A percentile compares a stretch with the other conserved stretches of the same genome.
These are phyloP conservation scores for Mentha longifolia DNA, from an alignment of 257 asterid species.

Conservation along the genomic window DNA sequence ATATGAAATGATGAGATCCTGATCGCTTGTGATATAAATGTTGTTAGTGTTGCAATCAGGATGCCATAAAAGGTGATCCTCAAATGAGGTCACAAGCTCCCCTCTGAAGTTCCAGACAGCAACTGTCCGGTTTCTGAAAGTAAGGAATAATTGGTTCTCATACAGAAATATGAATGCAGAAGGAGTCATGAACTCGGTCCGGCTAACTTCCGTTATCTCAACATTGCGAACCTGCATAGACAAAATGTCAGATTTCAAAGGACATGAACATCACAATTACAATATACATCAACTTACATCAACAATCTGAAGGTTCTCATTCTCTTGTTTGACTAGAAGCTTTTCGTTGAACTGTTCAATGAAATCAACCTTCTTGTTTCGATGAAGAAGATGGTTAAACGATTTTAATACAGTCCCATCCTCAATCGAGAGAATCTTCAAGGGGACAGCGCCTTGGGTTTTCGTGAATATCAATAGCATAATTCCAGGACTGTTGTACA, in stretches of 20 bases:
- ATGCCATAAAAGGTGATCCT: slow-evolving; percentile 98
- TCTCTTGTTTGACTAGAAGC: slow-evolving; percentile 98
- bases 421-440: slow-evolving; percentile 91
- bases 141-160: slow-evolving; percentile 93
- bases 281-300: slow-evolving; percentile 60
- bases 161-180: slow-evolving; percentile 97
- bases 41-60: slow-evolving; percentile 99
- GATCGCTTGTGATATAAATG: slow-evolving; percentile 97
- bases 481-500: slow-evolving; percentile 85
- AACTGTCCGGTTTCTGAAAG: slow-evolving; percentile 92
- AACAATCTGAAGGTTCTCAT: slow-evolving; percentile 96
- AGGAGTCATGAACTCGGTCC: slow-evolving; percentile 97
- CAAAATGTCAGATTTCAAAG: slow-evolving; percentile 34
- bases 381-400: slow-evolving; percentile 87
- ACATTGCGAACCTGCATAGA: slow-evolving; percentile 80
- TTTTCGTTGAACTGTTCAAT: slow-evolving; percentile 96
- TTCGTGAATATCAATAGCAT: slow-evolving; percentile 83
- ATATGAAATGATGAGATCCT: slow-evolving; percentile 97
- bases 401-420: slow-evolving; percentile 96
- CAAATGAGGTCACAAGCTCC: slow-evolving; percentile 95
- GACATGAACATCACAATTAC: background rate
- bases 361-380: slow-evolving; percentile 95
- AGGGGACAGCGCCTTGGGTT: slow-evolving; percentile 77
- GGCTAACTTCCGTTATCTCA: slow-evolving; percentile 91
- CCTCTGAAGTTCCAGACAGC: slow-evolving; percentile 99